phyloP scores from a whole-genome alignment of 805 yeast species.

The Pichia kluyveri region DNA sequence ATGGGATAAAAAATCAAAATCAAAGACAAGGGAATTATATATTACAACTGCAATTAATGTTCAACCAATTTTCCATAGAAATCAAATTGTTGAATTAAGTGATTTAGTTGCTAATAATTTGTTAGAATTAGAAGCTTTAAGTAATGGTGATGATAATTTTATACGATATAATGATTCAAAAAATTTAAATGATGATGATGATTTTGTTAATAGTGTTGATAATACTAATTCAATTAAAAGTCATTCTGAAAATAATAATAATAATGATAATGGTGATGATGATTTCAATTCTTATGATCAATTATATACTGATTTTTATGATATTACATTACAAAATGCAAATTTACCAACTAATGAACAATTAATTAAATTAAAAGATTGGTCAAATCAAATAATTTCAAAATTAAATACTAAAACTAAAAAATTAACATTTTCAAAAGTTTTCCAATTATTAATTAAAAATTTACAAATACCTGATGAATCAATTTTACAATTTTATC shows the following conservation, averaged over 20 bases:
- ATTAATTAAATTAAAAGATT: constrained; percentile 22
- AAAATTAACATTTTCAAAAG: constrained; percentile 47
- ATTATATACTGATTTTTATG: constrained; percentile 57
- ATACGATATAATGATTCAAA: constrained; percentile 16
- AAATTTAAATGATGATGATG: neutral
- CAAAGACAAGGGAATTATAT: constrained; percentile 88
- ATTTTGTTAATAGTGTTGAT: neutral
- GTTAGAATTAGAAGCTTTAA: constrained; percentile 66
- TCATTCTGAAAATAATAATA: neutral
- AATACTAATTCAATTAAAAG: constrained; percentile 1
- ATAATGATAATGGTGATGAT: neutral
- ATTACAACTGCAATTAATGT: constrained; percentile 88
- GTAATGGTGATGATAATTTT: constrained; percentile 30
- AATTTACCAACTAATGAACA: constrained; percentile 29
- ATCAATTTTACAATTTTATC: constrained; percentile 41
- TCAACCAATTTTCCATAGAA: constrained; percentile 92
- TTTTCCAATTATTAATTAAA: constrained; percentile 62
- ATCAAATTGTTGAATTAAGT: constrained; percentile 74
- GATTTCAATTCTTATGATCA: constrained; percentile 41
- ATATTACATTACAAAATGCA: constrained; percentile 26
- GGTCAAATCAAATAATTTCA: constrained; percentile 36
- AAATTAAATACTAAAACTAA: constrained; percentile 34
- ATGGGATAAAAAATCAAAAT: constrained; percentile 96
- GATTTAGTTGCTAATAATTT: constrained; percentile 62
- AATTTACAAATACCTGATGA: constrained; percentile 58